Base-by-base conservation (phyloP, 352 stramenopile species). In the Elongisporangium prolatum region DNA sequence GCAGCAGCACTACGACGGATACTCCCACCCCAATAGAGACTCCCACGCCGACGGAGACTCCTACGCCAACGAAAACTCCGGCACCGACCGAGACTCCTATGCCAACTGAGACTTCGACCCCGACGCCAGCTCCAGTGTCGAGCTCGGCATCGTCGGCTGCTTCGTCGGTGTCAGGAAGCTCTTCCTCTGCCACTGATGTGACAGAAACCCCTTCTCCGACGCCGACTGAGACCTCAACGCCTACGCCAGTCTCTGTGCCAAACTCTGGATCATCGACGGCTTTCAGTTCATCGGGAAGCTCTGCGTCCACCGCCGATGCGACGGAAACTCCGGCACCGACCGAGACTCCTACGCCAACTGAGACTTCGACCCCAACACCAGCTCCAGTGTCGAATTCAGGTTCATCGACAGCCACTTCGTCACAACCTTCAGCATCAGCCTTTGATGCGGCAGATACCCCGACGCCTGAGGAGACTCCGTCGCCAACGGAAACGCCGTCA, bases 241-340 rank as follows among this genome's bases (percentile, higher is more conserved):
- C 2, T 6, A 21, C 48, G n/a, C n/a, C 48, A 11, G 21, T 14
- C n/a, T 14, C 48, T 11, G 21, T 52, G 3, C 14, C 48, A n/a
- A 52, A 14, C 48, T 52, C 48, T 18, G 21, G 48, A 24, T 24
- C 48, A n/a, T 52, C 48, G n/a, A 21, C 47, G n/a, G 14, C n/a
- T 6, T 52, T 24, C 8, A 16, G 48, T 16, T 52, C 9, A n/a
- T 21, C 48, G n/a, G 21, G n/a, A 14, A 24, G 48, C n/a, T 52
- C 48, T 52, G 21, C 48, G 48, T 52, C 48, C n/a, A 52, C 48
- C 7, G 48, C 48, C 13, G 48, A 17, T 11, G 48, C 48, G 48
- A 52, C 48, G n/a, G 21, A 24, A 52, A 52, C 48, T 38, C 28
- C 28, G 28, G 13, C 28, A 10, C 28, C 28, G 28, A 38, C n/a